These are phyloP conservation scores for Conringia planisiliqua DNA, from an alignment of 345 rosid species.

Conservation along the genomic window DNA sequence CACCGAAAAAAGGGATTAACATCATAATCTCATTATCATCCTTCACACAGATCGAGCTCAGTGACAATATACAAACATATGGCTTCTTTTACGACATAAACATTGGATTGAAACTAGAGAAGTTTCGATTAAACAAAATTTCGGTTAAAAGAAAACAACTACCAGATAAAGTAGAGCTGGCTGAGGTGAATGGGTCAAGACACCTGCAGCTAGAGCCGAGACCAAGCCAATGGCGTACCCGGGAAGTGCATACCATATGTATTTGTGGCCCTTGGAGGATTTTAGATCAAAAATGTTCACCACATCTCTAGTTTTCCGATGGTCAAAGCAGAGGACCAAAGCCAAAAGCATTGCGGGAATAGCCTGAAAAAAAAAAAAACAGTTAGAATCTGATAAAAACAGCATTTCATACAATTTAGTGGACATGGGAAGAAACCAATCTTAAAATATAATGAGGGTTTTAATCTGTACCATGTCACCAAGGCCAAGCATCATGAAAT, in stretches of 20 bases:
- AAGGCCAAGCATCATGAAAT: slow-evolving; percentile 99
- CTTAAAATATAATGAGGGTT: neutral
- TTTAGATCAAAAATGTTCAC: slow-evolving; percentile 59
- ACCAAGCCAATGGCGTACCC: slow-evolving; percentile 84
- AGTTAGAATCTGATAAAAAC: neutral
- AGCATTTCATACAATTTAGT: neutral
- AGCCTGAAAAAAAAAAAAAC: slow-evolving; percentile 51
- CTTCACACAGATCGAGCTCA: neutral
- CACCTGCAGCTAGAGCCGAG: slow-evolving; percentile 79
- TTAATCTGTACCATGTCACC: slow-evolving; percentile 84
- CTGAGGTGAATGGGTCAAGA: slow-evolving; percentile 77
- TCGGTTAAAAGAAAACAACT: neutral
- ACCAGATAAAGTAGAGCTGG: slow-evolving; percentile 98
- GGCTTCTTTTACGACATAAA: neutral
- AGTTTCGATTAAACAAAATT: neutral
- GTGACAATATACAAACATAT: neutral
- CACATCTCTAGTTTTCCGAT: slow-evolving; percentile 77
- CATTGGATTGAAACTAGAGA: neutral
- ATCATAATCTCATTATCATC: neutral
- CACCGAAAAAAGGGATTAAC: neutral
- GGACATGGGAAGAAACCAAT: neutral
- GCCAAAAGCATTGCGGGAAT: slow-evolving; percentile 95
- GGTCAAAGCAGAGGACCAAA: slow-evolving; percentile 79
- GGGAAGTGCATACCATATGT: slow-evolving; percentile 84
- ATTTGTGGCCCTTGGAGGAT: slow-evolving; percentile 77